A percentile compares a stretch with the other conserved stretches of the same genome.
phyloP scores from a whole-genome alignment of 2,329 filamentous ascomycete genomes.

The Penicillium sp. region DNA sequence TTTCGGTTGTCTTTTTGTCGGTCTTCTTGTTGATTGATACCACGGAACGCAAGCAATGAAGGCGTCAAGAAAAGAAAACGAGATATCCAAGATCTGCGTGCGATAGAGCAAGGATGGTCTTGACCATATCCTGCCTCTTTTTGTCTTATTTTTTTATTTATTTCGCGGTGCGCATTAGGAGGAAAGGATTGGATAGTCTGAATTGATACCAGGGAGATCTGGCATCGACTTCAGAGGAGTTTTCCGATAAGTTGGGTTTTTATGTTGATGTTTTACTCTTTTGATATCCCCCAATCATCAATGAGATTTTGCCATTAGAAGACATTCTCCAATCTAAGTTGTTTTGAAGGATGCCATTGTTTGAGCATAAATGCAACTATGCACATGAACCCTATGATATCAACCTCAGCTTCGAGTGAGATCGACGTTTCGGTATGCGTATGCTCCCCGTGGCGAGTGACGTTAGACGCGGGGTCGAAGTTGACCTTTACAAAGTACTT shows the following conservation, averaged over 20 bases:
- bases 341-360: not conserved
- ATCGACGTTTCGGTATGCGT: not conserved
- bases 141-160: conserved; percentile 10
- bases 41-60: conserved; percentile 34
- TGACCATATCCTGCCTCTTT: conserved; percentile 13
- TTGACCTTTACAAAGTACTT: not conserved
- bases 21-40: conserved; percentile 28
- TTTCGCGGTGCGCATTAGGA: conserved; percentile 7
- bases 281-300: conserved; percentile 29
- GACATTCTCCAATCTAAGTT: conserved; percentile 4
- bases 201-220: conserved; percentile 1
- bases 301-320: conserved; percentile 26
- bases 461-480: conserved; percentile 18
- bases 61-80: conserved; percentile 32
- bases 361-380: not conserved
- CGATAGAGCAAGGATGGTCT: conserved; percentile 21
- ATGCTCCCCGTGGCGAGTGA: not conserved
- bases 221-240: conserved; percentile 5
- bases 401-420: not conserved
- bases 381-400: not conserved
- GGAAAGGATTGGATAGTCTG: conserved; percentile 11
- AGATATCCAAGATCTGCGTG: conserved; percentile 31
- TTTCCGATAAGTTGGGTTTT: conserved; percentile 6
- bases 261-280: conserved; percentile 22
- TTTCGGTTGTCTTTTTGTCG: conserved; percentile 15